Conservation (phyloP, 805 yeast species). For the Kluyveromyces aestuarii region DNA sequence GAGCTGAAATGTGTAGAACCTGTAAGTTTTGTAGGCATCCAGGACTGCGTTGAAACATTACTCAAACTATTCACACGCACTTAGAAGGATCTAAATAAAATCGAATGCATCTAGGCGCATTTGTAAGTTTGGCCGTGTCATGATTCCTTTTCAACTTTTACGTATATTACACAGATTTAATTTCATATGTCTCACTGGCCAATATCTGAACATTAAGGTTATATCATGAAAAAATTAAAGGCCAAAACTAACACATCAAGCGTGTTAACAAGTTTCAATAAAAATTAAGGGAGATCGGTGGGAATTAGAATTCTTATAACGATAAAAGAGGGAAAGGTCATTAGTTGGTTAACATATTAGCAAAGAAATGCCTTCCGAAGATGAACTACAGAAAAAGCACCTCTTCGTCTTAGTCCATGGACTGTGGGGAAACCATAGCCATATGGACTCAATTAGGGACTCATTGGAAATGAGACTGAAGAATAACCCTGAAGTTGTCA, state of each 20-base stretch:
- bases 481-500: slow-evolving; percentile 34
- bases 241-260: no score
- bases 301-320: neutral
- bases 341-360: neutral
- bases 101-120: no score
- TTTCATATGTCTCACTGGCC: no score
- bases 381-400: slow-evolving; percentile 31
- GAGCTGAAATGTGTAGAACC: slow-evolving; percentile 12
- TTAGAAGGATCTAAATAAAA: neutral
- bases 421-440: slow-evolving; percentile 60
- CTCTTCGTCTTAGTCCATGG: slow-evolving; percentile 73
- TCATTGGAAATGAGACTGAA: slow-evolving; percentile 32
- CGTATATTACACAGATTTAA: no score
- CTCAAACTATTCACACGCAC: slow-evolving; percentile 23
- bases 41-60: slow-evolving; percentile 29
- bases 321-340: neutral
- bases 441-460: slow-evolving; percentile 40
- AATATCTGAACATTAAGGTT: no score
- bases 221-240: no score
- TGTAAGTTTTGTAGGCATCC: slow-evolving; percentile 26
- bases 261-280: neutral
- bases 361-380: slow-evolving; percentile 1
- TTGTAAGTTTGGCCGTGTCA: no score
- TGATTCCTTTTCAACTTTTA: no score
- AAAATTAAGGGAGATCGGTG: neutral